Percentiles rank a stretch among this genome's conserved stretches.
These are phyloP conservation scores for Pogostemon cablin DNA, from an alignment of 257 asterid species.

Conservation along the genomic window DNA sequence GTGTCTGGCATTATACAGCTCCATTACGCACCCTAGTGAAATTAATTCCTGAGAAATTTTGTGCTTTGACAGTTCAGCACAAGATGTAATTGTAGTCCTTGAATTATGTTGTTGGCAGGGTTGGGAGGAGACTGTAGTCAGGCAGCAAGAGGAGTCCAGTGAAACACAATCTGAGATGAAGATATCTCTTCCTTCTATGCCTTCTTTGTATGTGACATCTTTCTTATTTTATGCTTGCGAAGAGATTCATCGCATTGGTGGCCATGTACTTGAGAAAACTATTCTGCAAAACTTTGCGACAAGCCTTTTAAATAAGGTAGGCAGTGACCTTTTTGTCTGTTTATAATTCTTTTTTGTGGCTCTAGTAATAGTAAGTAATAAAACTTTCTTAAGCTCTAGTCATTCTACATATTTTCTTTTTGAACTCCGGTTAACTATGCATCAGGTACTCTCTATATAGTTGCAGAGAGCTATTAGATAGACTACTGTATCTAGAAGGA, in stretches of 20 bases:
- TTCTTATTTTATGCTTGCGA: slow-evolving; percentile 84
- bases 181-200: slow-evolving; percentile 95
- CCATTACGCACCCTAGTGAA: slow-evolving; percentile 24
- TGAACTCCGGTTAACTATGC: slow-evolving; percentile 22
- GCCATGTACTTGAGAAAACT: slow-evolving; percentile 86
- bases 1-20: slow-evolving; percentile 13
- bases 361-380: not conserved
- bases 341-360: slow-evolving; percentile 13
- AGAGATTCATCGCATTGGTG: slow-evolving; percentile 96
- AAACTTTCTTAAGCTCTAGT: not conserved
- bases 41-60: not conserved
- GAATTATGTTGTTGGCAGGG: slow-evolving; percentile 60
- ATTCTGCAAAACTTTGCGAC: slow-evolving; percentile 85
- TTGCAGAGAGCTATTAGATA: slow-evolving; percentile 16
- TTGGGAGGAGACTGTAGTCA: slow-evolving; percentile 93
- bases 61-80: slow-evolving; percentile 20
- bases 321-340: slow-evolving; percentile 23
- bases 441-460: not conserved
- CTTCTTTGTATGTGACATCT: slow-evolving; percentile 79
- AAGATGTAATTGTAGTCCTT: slow-evolving; percentile 27
- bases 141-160: slow-evolving; percentile 76
- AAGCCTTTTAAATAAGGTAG: slow-evolving; percentile 77
- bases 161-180: slow-evolving; percentile 80
- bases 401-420: slow-evolving; percentile 15
- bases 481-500: not conserved